A percentile compares a stretch with the other conserved stretches of the same genome.
phyloP scores from a whole-genome alignment of 1,139 yeast species.

The Debaryomycetaceae sp. region DNA sequence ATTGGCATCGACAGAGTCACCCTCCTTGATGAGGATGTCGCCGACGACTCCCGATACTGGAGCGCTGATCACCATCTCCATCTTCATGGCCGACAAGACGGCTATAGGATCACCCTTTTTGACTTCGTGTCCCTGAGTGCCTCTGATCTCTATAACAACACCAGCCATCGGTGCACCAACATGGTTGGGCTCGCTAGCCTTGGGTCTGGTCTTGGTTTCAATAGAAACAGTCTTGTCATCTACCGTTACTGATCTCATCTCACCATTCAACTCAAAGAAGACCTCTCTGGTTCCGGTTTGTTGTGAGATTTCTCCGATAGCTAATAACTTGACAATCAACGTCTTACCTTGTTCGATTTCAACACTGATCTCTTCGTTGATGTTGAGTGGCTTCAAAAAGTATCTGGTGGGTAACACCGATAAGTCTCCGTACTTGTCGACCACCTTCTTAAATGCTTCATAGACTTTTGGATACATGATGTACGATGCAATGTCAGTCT shows the following conservation, averaged over 20 bases:
- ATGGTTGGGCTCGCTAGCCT: slow-evolving; percentile 91
- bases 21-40: slow-evolving; percentile 74
- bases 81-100: slow-evolving; percentile 97
- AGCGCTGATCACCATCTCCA: slow-evolving; percentile 98
- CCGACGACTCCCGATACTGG: slow-evolving; percentile 84
- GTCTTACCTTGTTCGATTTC: slow-evolving; percentile 95
- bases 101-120: slow-evolving; percentile 97
- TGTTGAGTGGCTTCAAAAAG: slow-evolving; percentile 81
- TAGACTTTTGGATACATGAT: slow-evolving; percentile 97
- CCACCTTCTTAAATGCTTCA: slow-evolving; percentile 74
- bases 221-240: slow-evolving; percentile 84
- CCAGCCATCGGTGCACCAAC: slow-evolving; percentile 99
- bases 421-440: slow-evolving; percentile 84
- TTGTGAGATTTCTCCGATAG: slow-evolving; percentile 82
- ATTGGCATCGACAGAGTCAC: slow-evolving; percentile 92
- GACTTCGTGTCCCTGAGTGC: slow-evolving; percentile 80
- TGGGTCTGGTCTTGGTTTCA: slow-evolving; percentile 82
- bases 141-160: slow-evolving; percentile 92
- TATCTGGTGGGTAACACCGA: slow-evolving; percentile 89
- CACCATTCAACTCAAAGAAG: slow-evolving; percentile 97
- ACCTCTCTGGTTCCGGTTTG: slow-evolving; percentile 94
- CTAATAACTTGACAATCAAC: slow-evolving; percentile 84
- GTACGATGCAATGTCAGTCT: slow-evolving; percentile 89
- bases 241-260: slow-evolving; percentile 90
- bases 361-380: slow-evolving; percentile 86